Evolutionary conservation across 805 yeast genomes (phyloP), one percentile per base, ranked within the genome.

Genomic region (Saccharomycopsis babjevae): DNA sequence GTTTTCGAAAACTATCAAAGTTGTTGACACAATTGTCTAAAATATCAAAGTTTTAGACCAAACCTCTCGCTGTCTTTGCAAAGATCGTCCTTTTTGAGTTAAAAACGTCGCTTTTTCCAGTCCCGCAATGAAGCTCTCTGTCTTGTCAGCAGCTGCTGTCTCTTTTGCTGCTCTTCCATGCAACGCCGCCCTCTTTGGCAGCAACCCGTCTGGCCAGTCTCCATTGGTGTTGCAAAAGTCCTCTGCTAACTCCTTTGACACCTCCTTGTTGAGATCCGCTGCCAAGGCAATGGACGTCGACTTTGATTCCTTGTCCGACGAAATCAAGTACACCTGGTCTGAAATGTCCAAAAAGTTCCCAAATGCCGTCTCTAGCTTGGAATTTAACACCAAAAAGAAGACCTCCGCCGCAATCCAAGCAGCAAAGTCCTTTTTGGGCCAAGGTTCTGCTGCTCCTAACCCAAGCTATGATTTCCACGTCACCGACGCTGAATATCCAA

Each of bases 321-420:
- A 79, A 13, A 71, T 85, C 57, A 78, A 80, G 68, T 63, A 70
- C 30, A 68, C 80, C 38, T 86, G 92, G 92, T 68, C 79, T 32
- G 90, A 86, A 50, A 80, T 86, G 83, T 74, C 85, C 43, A 61
- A 77, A 67, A 72, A 75, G 57, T 86, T 80, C 73, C 92, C 92
- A 28, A 74, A 77, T n/a, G 76, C 83, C 30, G 71, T 83, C 20
- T 67, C 76, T 25, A 73, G 76, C 54, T 72, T 87, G 75, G 77
- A 76, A 63, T 76, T 83, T 64, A 73, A 71, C 64, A 74, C 85
- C 8, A 70, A 73, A 22, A 46, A 46, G 52, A 46, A 46, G 8
- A 50, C 87, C 88, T 46, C 52, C 6, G 25, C 52, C 5, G 32
- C 28, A 4, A 28, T 28, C n/a, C 32, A 46, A 15, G 25, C 52